Base-by-base conservation (phyloP, 1,284 basidiomycete species). In the Apiotrichum laibachii region DNA sequence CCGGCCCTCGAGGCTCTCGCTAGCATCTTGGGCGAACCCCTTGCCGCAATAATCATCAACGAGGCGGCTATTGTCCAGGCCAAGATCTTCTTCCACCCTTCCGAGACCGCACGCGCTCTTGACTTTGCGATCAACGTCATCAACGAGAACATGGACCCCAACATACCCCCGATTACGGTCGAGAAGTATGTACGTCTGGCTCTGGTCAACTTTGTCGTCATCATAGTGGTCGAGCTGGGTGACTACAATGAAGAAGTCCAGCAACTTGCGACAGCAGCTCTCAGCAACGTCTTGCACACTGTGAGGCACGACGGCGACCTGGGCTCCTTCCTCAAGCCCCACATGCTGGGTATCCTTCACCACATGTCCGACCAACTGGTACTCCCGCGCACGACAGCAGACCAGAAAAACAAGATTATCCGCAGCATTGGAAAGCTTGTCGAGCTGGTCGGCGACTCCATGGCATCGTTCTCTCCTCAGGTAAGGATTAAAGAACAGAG, bases 301-400 rank as follows among this genome's bases (percentile, higher is more conserved):
- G 52, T 35, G 61, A 69, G 56, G 66, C 53, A 59, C 47, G 71
- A 61, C 66, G 53, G 68, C 18, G 80, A 84, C 60, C 75, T 89
- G 40, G 81, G 82, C 16, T 72, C 73, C 0, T 86, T 92, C 62
- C 80, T 94, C 56, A 86, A 86, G 73, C 80, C 79, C 11, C 83
- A 90, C 66, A 87, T 93, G 80, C 82, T 94, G 10, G 92, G 89
- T 7, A 82, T 94, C 55, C 86, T 95, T 21, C 85, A 88, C 0
- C 81, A 86, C 59, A 82, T 94, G 67, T 92, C 88, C 61, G 89
- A 92, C 43, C 85, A 87, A 76, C 77, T 96, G 47, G 81, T 88
- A 4, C 84, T 86, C 15, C 88, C 88, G 1, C 90, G 88, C 72
- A 86, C 87, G 63, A 80, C 86, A 0, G 78, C 84, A 0, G 78